phyloP scores from a whole-genome alignment of 495 filamentous ascomycete species.

The Xylaria cubensis region DNA sequence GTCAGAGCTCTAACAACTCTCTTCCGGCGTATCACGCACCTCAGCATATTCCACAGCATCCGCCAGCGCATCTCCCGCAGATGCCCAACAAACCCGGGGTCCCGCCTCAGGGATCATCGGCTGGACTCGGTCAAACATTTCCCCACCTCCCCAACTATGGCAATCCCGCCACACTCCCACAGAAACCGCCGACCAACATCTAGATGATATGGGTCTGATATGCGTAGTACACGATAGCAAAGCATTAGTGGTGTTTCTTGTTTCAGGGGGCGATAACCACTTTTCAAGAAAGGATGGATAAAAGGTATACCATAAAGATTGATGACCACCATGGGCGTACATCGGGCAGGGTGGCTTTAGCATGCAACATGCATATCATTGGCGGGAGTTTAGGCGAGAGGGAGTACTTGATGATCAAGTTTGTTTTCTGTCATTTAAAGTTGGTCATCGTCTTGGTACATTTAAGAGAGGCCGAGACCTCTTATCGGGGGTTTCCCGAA shows the following conservation, averaged over 20 bases:
- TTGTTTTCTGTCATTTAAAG: conserved; percentile 25
- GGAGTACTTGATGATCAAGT: conserved; percentile 28
- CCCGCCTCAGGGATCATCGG: conserved; percentile 40
- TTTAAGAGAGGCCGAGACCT: background rate
- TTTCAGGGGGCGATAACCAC: conserved; percentile 34
- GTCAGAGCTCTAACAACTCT: conserved; percentile 61
- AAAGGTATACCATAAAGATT: conserved; percentile 36
- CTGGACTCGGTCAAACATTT: conserved; percentile 44
- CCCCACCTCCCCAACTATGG: conserved; percentile 62
- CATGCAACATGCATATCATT: conserved; percentile 40
- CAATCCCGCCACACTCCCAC: conserved; percentile 61
- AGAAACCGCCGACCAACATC: conserved; percentile 58
- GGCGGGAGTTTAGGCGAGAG: conserved; percentile 39
- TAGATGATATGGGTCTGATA: conserved; percentile 34
- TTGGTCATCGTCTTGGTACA: conserved; percentile 25
- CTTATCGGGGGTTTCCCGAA: background rate
- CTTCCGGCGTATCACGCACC: conserved; percentile 53
- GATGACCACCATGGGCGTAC: conserved; percentile 40
- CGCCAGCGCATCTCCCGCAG: conserved; percentile 39
- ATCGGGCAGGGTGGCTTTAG: conserved; percentile 32
- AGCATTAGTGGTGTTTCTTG: conserved; percentile 43
- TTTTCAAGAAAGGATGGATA: conserved; percentile 39
- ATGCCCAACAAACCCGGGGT: conserved; percentile 46
- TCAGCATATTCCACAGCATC: conserved; percentile 45
- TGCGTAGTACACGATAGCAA: conserved; percentile 39